These are phyloP conservation scores for Diaporthe sp. DNA, from an alignment of 2,329 filamentous ascomycete species.

Conservation along the genomic window DNA sequence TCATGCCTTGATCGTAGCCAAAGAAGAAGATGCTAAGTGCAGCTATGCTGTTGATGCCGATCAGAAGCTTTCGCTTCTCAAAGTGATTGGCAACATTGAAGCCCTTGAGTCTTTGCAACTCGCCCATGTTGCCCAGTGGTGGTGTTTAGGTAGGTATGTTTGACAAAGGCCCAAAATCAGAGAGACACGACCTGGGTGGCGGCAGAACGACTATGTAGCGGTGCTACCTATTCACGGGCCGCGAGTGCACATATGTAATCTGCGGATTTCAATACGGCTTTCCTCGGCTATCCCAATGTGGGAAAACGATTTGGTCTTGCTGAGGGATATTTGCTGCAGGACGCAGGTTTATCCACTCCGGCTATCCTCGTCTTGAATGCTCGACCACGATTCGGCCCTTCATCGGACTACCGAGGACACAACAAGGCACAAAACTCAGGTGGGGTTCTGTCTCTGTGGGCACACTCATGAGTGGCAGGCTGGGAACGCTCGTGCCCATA, in stretches of 20 bases:
- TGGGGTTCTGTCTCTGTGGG: background rate
- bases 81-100: slow-evolving; percentile 61
- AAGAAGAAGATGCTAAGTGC: slow-evolving; percentile 78
- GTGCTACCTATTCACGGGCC: background rate
- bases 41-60: slow-evolving; percentile 73
- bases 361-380: background rate
- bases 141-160: background rate
- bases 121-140: slow-evolving; percentile 13
- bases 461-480: background rate
- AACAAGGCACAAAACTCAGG: background rate
- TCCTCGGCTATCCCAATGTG: background rate
- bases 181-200: too few species aligned
- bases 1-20: slow-evolving; percentile 69
- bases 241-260: background rate
- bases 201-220: too few species aligned
- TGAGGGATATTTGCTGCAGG: background rate
- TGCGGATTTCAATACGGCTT: background rate
- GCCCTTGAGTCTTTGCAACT: slow-evolving; percentile 34
- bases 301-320: background rate
- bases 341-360: background rate
- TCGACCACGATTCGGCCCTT: background rate
- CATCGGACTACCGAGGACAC: background rate
- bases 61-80: slow-evolving; percentile 67
- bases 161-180: background rate
- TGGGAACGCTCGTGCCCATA: background rate